Evolutionary conservation across 768 basidiomycete species (phyloP).

Genomic region (Auricularia sp.): DNA sequence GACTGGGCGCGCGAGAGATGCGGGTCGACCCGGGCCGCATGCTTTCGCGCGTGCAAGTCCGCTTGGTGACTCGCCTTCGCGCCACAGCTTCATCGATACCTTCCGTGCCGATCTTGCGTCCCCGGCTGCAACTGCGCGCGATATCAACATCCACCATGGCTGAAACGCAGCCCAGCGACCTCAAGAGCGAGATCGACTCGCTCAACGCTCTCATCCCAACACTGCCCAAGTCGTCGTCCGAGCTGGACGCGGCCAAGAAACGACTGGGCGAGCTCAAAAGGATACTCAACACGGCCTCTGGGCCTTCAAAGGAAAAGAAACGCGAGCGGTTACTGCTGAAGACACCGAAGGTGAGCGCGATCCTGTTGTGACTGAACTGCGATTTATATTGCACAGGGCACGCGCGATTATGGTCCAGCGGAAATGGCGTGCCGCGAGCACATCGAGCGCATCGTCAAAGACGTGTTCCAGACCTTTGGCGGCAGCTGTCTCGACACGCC

Average conservation of each 20-base stretch:
- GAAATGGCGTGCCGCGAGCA: slow-evolving; percentile 89
- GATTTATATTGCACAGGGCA: slow-evolving; percentile 49
- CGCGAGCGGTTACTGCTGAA: slow-evolving; percentile 71
- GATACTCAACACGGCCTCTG: slow-evolving; percentile 25
- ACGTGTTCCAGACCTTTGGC: slow-evolving; percentile 81
- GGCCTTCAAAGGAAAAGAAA: slow-evolving; percentile 45
- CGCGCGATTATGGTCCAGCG: slow-evolving; percentile 84
- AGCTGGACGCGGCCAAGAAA: slow-evolving; percentile 60
- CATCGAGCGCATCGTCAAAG: slow-evolving; percentile 81
- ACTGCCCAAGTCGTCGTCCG: neutral
- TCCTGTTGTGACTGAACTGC: slow-evolving; percentile 8
- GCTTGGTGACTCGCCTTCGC: too few species aligned
- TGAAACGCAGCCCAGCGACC: too few species aligned
- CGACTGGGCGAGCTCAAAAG: slow-evolving; percentile 34
- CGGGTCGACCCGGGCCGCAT: too few species aligned
- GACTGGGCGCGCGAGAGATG: too few species aligned
- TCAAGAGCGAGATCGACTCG: too few species aligned
- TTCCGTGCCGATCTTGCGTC: too few species aligned
- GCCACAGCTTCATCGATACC: too few species aligned
- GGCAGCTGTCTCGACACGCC: slow-evolving; percentile 93
- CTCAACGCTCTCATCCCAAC: too few species aligned
- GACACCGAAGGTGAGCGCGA: slow-evolving; percentile 75
- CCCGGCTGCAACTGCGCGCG: too few species aligned
- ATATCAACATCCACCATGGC: too few species aligned
- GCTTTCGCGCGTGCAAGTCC: too few species aligned